Evolutionary conservation across 805 yeast species (phyloP).

Genomic region (Candida taoyuanica): DNA sequence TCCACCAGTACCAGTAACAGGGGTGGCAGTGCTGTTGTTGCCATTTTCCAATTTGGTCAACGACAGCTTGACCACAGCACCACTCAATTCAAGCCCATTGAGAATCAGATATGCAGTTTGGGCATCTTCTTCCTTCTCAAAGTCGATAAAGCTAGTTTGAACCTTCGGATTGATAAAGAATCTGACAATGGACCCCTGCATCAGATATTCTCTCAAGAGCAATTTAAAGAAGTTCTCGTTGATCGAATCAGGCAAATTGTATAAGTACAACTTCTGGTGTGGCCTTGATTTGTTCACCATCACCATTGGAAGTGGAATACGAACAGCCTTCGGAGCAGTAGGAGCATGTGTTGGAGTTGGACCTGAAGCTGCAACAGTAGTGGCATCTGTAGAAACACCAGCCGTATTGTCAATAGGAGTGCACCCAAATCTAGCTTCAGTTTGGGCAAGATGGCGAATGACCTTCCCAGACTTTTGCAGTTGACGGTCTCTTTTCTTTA

Average conservation of each 20-base stretch:
- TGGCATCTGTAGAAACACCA: too few relatives aligned
- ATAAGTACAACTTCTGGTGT: slow-evolving; percentile 17
- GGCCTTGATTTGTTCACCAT: slow-evolving; percentile 2
- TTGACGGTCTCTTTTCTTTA: slow-evolving; percentile 22
- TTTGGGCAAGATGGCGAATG: too few relatives aligned
- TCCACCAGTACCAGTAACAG: not conserved
- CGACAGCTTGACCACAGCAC: slow-evolving; percentile 14
- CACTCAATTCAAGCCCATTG: slow-evolving; percentile 25
- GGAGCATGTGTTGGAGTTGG: too few relatives aligned
- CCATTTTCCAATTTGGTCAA: slow-evolving; percentile 5
- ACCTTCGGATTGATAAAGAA: slow-evolving; percentile 13
- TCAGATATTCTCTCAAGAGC: slow-evolving; percentile 21
- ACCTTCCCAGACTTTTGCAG: slow-evolving; percentile 9
- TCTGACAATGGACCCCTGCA: slow-evolving; percentile 21
- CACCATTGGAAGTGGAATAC: not conserved
- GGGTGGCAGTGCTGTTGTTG: not conserved
- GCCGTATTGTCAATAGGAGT: too few relatives aligned
- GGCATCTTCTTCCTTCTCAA: slow-evolving; percentile 24
- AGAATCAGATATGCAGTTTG: slow-evolving; percentile 18
- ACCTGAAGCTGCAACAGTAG: too few relatives aligned
- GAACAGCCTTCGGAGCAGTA: too few relatives aligned
- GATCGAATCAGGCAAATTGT: slow-evolving; percentile 24
- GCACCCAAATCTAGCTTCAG: too few relatives aligned
- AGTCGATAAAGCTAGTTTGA: slow-evolving; percentile 24
- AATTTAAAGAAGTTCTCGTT: slow-evolving; percentile 27